A percentile compares a stretch with the other conserved stretches of the same genome.
Evolutionary conservation across 1,284 basidiomycete genomes (phyloP).

Genomic region (Austropuccinia psidii): DNA sequence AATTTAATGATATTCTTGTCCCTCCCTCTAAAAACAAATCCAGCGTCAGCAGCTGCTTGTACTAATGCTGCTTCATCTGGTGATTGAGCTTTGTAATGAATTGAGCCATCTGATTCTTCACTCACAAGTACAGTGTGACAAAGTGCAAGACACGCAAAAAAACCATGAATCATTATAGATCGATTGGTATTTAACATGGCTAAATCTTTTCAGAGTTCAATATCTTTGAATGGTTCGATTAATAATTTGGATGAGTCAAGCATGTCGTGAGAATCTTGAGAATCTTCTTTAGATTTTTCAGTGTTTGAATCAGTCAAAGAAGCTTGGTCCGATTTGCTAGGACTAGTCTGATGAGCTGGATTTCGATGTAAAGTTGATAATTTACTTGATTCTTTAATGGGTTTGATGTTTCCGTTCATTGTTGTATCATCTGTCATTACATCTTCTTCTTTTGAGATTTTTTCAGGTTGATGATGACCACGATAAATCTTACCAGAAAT

Average conservation of each 20-base stretch:
- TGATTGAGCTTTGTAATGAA: constrained; percentile 91
- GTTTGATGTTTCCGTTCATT: not conserved
- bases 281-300: not conserved
- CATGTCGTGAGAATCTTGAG: not conserved
- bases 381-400: too few relatives aligned
- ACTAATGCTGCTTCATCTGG: constrained; percentile 97
- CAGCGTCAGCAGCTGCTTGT: constrained; percentile 89
- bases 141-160: constrained; percentile 81
- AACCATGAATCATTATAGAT: constrained; percentile 46
- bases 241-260: not conserved
- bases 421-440: constrained; percentile 2
- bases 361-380: too few relatives aligned
- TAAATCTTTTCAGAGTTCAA: constrained; percentile 11
- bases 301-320: not conserved
- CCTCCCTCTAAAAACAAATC: constrained; percentile 82
- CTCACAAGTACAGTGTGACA: constrained; percentile 88
- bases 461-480: constrained; percentile 56
- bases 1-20: constrained; percentile 70
- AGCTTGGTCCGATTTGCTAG: not conserved
- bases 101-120: constrained; percentile 57
- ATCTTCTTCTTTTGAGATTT: not conserved
- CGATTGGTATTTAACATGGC: not conserved
- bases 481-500: constrained; percentile 72
- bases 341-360: too few relatives aligned
- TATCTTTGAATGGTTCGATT: constrained; percentile 17